Evolutionary conservation across 352 stramenopile genomes (phyloP).

Genomic region (Phytophthora kernoviae): DNA sequence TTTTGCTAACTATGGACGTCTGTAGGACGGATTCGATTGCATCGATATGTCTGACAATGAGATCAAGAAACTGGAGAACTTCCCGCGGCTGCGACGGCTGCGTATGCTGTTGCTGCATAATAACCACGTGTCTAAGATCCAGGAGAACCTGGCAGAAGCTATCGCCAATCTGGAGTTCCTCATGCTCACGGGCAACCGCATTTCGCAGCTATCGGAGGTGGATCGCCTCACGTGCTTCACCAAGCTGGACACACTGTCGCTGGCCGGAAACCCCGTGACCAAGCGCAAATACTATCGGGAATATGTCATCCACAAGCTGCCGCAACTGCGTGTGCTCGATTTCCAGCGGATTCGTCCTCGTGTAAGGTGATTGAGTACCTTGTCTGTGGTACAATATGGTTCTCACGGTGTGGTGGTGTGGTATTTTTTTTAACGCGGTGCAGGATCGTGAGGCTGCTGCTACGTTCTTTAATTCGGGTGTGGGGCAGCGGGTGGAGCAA

Average conservation of each 20-base stretch:
- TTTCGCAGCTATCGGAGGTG: slow-evolving; percentile 83
- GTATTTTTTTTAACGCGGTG: slow-evolving; percentile 14
- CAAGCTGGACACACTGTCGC: slow-evolving; percentile 86
- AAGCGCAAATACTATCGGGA: slow-evolving; percentile 92
- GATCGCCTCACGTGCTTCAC: slow-evolving; percentile 75
- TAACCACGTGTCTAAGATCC: slow-evolving; percentile 91
- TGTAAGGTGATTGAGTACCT: slow-evolving; percentile 37
- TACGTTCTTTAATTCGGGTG: slow-evolving; percentile 77
- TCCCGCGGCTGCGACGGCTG: slow-evolving; percentile 86
- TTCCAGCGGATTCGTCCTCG: slow-evolving; percentile 83
- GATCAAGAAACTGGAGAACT: slow-evolving; percentile 95
- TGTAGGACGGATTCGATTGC: slow-evolving; percentile 92
- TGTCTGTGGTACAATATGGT: not conserved
- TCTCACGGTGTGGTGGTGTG: not conserved
- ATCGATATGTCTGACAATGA: slow-evolving; percentile 96
- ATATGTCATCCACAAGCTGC: slow-evolving; percentile 92
- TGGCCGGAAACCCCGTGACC: slow-evolving; percentile 91
- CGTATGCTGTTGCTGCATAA: slow-evolving; percentile 93
- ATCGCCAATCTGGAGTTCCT: slow-evolving; percentile 89
- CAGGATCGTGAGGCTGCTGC: slow-evolving; percentile 80
- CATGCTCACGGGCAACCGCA: slow-evolving; percentile 91
- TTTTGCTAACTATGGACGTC: not conserved
- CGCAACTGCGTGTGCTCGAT: slow-evolving; percentile 87
- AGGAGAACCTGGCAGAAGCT: slow-evolving; percentile 71
- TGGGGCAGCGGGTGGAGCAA: slow-evolving; percentile 67